Percentiles rank a stretch among this genome's conserved stretches.
phyloP scores from a whole-genome alignment of 192 early-diverging fungal species.

The Entomortierella beljakovae region DNA sequence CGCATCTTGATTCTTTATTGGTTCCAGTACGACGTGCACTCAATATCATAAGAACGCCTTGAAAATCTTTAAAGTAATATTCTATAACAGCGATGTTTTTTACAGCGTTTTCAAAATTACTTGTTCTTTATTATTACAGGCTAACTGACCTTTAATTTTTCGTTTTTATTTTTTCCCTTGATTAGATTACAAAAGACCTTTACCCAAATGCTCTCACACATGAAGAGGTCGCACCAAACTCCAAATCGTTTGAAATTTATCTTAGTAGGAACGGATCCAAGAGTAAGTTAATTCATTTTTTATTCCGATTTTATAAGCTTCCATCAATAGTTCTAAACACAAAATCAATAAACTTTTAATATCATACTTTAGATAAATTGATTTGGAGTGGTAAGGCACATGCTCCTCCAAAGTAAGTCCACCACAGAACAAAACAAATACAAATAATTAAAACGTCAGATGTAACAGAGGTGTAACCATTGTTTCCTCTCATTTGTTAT shows the following conservation, averaged over 20 bases:
- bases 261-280: conserved; percentile 17
- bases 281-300: too few relatives aligned
- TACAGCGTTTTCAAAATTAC: background rate
- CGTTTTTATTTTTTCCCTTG: background rate
- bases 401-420: conserved; percentile 44
- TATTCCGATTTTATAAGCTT: too few relatives aligned
- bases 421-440: too few relatives aligned
- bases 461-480: too few relatives aligned
- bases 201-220: conserved; percentile 26
- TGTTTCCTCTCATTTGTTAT: background rate
- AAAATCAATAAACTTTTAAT: background rate
- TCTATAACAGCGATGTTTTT: background rate
- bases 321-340: background rate
- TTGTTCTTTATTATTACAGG: background rate
- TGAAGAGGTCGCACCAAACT: conserved; percentile 26
- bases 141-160: background rate
- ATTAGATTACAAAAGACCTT: conserved; percentile 4
- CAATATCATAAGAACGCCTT: conserved; percentile 27
- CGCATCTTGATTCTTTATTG: background rate
- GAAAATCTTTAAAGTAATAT: conserved; percentile 28
- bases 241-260: conserved; percentile 50
- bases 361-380: conserved; percentile 25
- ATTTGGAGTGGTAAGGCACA: conserved; percentile 50
- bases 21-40: conserved; percentile 28
- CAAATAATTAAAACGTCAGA: too few relatives aligned